These are phyloP conservation scores for Aureobasidium sp. DNA, from an alignment of 2,329 filamentous ascomycete genomes.

Conservation along the genomic window DNA sequence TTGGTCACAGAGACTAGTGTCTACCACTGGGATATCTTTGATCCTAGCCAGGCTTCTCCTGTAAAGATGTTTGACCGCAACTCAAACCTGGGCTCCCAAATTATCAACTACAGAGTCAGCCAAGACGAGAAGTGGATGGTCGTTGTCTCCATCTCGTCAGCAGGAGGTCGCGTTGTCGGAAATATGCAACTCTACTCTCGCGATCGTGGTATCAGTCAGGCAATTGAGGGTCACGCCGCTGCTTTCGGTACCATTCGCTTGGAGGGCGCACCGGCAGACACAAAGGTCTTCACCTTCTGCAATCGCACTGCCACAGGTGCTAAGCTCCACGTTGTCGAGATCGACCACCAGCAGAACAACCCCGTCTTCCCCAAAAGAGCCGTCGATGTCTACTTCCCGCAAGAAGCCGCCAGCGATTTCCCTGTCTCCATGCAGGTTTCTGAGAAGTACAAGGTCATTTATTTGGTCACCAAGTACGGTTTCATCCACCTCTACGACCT, in stretches of 20 bases:
- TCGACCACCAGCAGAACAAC: slow-evolving; percentile 86
- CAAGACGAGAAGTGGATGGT: slow-evolving; percentile 98
- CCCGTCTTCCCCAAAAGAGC: slow-evolving; percentile 90
- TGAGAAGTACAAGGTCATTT: slow-evolving; percentile 91
- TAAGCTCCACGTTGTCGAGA: slow-evolving; percentile 96
- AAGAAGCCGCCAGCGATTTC: slow-evolving; percentile 93
- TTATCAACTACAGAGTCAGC: slow-evolving; percentile 98
- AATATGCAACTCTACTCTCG: slow-evolving; percentile 97
- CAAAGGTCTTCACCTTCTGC: slow-evolving; percentile 94
- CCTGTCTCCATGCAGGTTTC: slow-evolving; percentile 97
- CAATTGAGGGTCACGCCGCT: slow-evolving; percentile 94
- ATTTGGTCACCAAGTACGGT: slow-evolving; percentile 96
- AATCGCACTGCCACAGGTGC: slow-evolving; percentile 83
- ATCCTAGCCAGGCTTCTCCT: slow-evolving; percentile 68
- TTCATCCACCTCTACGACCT: slow-evolving; percentile 99
- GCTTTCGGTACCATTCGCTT: slow-evolving; percentile 85
- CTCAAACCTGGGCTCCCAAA: slow-evolving; percentile 88
- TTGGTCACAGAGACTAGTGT: slow-evolving; percentile 86
- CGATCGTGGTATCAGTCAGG: slow-evolving; percentile 92
- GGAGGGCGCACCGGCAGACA: slow-evolving; percentile 82
- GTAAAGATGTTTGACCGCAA: slow-evolving; percentile 94
- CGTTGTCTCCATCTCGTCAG: slow-evolving; percentile 89
- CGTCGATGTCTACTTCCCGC: slow-evolving; percentile 95
- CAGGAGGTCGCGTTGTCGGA: slow-evolving; percentile 87
- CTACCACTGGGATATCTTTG: slow-evolving; percentile 97